Evolutionary conservation across 352 stramenopile genomes (phyloP), one percentile per base, ranked within the genome.

Genomic region (Globisporangium echinulatum): DNA sequence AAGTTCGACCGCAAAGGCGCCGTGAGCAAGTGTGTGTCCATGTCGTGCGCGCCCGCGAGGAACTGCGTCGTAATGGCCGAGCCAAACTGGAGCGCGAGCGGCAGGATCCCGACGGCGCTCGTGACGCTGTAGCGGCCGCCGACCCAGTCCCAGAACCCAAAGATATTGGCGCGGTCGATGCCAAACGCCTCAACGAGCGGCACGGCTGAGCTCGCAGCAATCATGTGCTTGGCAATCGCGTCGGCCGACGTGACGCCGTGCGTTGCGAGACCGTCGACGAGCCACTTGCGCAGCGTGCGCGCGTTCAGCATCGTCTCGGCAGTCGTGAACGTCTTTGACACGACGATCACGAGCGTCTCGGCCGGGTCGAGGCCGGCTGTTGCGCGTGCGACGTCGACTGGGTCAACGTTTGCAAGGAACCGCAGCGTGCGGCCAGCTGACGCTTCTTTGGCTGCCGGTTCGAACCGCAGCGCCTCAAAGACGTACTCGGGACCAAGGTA

Each of bases 281-380:
- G 77, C 96, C 97, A 99, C 67, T 96, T 87, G 65, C 94, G 91
- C 52, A 98, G 77, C 44, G 94, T 98, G 57, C 92, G 82, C 33
- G 97, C 96, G 72, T 99, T 99, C 25, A 98, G 86, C 97, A 99
- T 99, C 39, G 97, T 99, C 79, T 99, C 97, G 15, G 96, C 94
- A 7, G 97, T 99, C 11, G 96, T 99, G 71, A 99, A 99, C 2
- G 95, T 99, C 78, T 99, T 99, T 64, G 87, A 98, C 44, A 98
- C 95, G 54, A 99, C 88, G 46, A 99, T 82, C 48, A 99, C 90
- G 6, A 99, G 74, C 3, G 97, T 99, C 53, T 94, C 87, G 70
- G 98, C 96, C 0, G 96, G 90, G 79, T 99, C 84, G 6, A 98
- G 75, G n/a, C 93, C 89, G 48, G 71, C 64, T 3, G 90, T 97